Evolutionary conservation across 1,284 basidiomycete species (phyloP).

Genomic region (Boletus sp.): DNA sequence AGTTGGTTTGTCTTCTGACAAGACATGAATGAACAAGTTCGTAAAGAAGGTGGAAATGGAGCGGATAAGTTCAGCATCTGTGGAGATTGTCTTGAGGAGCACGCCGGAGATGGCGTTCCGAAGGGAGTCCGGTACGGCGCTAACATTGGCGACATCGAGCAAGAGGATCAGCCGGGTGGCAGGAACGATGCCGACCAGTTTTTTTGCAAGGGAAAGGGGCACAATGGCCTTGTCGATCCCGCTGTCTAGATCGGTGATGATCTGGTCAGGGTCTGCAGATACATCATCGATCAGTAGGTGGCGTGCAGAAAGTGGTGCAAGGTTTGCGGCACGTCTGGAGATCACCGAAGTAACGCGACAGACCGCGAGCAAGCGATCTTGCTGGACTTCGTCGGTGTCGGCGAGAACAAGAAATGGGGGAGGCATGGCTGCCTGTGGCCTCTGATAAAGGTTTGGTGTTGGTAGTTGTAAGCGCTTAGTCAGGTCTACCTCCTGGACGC

Average conservation of each 20-base stretch:
- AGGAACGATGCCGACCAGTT: conserved; percentile 66
- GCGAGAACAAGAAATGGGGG: conserved; percentile 58
- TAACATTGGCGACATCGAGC: conserved; percentile 67
- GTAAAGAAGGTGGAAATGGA: conserved; percentile 74
- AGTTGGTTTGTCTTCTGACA: conserved; percentile 52
- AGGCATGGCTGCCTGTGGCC: conserved; percentile 20
- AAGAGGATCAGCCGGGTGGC: conserved; percentile 70
- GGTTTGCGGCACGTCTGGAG: conserved; percentile 37
- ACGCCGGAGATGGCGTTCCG: conserved; percentile 73
- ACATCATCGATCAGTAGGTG: conserved; percentile 57
- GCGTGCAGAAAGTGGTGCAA: conserved; percentile 33
- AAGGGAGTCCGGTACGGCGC: conserved; percentile 69
- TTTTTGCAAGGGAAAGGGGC: conserved; percentile 60
- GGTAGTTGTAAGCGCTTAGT: conserved; percentile 19
- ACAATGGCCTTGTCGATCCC: conserved; percentile 79
- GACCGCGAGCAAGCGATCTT: conserved; percentile 55
- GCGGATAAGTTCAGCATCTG: conserved; percentile 66
- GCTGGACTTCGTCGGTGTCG: conserved; percentile 39
- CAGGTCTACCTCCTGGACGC: neutral
- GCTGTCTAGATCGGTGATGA: conserved; percentile 66
- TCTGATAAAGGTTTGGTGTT: neutral
- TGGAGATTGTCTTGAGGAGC: conserved; percentile 64
- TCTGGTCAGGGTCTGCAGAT: conserved; percentile 49
- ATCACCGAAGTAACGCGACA: conserved; percentile 76
- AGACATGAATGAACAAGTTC: conserved; percentile 59